phyloP scores from a whole-genome alignment of 768 basidiomycete species.

The Tricholoma matsutake region DNA sequence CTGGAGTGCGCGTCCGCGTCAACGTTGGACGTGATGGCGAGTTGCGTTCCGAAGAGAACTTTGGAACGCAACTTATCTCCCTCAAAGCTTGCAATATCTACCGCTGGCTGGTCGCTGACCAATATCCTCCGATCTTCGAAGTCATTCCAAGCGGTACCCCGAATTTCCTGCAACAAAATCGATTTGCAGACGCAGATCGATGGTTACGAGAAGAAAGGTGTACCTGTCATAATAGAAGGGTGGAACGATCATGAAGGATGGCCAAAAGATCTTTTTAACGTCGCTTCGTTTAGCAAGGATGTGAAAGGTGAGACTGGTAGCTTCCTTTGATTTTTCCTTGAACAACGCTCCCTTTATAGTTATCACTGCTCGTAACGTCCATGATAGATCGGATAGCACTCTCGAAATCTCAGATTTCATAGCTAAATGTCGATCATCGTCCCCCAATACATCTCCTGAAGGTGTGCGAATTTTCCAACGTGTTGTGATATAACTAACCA shows the following conservation, averaged over 20 bases:
- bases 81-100: slow-evolving; percentile 1
- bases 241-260: slow-evolving; percentile 55
- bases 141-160: slow-evolving; percentile 29
- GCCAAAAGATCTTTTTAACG: slow-evolving; percentile 50
- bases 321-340: slow-evolving; percentile 3
- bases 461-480: slow-evolving; percentile 29
- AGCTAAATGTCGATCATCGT: slow-evolving; percentile 32
- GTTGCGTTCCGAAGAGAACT: slow-evolving; percentile 8
- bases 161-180: slow-evolving; percentile 32
- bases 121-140: slow-evolving; percentile 18
- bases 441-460: slow-evolving; percentile 32
- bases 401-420: slow-evolving; percentile 56
- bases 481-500: background rate
- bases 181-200: slow-evolving; percentile 34
- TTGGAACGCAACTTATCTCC: background rate
- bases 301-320: slow-evolving; percentile 28
- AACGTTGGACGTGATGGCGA: slow-evolving; percentile 1
- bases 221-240: slow-evolving; percentile 62
- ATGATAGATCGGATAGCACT: slow-evolving; percentile 49
- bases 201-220: slow-evolving; percentile 46
- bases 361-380: slow-evolving; percentile 62
- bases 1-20: background rate
- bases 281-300: slow-evolving; percentile 48
- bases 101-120: slow-evolving; percentile 48
- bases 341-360: slow-evolving; percentile 32